Conservation (phyloP, 371 early-diverging fungal genomes). For the Mortierella polycephala region DNA sequence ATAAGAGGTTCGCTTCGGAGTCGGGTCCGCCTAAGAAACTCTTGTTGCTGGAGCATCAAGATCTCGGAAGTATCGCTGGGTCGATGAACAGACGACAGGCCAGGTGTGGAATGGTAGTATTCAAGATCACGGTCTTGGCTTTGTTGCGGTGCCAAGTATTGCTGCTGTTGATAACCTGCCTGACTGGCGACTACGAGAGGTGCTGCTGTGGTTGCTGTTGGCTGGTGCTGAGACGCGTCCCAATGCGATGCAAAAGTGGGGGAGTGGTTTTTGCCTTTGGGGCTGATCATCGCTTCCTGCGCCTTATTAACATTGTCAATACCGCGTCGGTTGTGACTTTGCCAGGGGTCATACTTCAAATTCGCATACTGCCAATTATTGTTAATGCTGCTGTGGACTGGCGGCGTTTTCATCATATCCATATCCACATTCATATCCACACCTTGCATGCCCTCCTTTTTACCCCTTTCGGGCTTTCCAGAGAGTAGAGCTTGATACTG, state of each 20-base stretch:
- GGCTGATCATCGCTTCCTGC: too few species aligned
- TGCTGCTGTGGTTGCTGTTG: not conserved
- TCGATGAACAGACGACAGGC: slow-evolving; percentile 15
- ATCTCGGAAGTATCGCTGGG: slow-evolving; percentile 29
- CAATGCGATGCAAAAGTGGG: too few species aligned
- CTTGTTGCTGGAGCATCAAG: slow-evolving; percentile 39
- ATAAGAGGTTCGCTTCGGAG: slow-evolving; percentile 17
- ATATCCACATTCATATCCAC: not conserved
- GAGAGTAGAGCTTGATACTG: not conserved
- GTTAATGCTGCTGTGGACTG: not conserved
- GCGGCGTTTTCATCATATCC: not conserved
- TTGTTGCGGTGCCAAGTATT: not conserved
- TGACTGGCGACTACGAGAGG: not conserved
- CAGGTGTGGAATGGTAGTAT: slow-evolving; percentile 1
- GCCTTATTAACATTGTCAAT: too few species aligned
- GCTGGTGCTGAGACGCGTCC: too few species aligned
- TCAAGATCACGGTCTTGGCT: not conserved
- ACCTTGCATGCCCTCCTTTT: not conserved
- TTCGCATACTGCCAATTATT: not conserved
- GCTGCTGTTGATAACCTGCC: not conserved
- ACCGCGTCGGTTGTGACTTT: too few species aligned
- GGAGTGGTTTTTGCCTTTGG: too few species aligned
- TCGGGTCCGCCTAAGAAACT: slow-evolving; percentile 27
- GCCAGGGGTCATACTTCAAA: not conserved
- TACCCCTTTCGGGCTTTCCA: not conserved